Evolutionary conservation across 495 filamentous ascomycete genomes (phyloP).

Genomic region (Penicillium steckii): DNA sequence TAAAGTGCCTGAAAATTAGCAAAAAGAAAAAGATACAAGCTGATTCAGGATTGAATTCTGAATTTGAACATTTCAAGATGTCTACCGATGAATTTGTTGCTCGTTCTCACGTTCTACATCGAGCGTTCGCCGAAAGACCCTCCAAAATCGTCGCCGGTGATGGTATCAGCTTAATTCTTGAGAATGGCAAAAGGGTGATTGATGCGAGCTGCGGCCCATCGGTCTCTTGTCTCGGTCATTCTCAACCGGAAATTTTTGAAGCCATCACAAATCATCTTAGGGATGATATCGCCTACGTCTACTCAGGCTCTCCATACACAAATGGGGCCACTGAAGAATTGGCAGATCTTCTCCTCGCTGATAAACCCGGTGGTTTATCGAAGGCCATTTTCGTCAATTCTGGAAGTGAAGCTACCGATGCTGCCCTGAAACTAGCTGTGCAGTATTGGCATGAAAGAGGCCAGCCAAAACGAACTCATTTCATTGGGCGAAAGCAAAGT

Average conservation of each 20-base stretch:
- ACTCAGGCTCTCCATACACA: conserved; percentile 11
- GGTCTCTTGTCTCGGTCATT: conserved; percentile 34
- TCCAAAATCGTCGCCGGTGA: conserved; percentile 17
- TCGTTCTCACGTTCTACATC: conserved; percentile 25
- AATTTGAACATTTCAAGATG: conserved; percentile 6
- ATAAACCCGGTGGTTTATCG: conserved; percentile 25
- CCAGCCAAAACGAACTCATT: conserved; percentile 42
- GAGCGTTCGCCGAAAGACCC: conserved; percentile 19
- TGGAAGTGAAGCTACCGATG: conserved; percentile 57
- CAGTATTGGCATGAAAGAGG: conserved; percentile 35
- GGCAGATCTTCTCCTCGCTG: conserved; percentile 20
- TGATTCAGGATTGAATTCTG: too few species aligned
- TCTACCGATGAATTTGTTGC: conserved; percentile 10
- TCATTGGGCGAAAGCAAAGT: conserved; percentile 58
- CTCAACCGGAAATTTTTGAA: conserved; percentile 10
- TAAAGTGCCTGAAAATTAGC: too few species aligned
- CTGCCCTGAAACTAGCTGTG: conserved; percentile 53
- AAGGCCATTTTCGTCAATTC: conserved; percentile 32
- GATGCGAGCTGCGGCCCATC: conserved; percentile 43
- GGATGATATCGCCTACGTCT: conserved; percentile 19
- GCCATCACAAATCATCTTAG: conserved; percentile 13
- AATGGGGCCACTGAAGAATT: conserved; percentile 29
- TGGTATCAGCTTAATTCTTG: conserved; percentile 30
- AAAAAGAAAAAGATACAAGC: too few species aligned
- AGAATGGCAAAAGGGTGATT: conserved; percentile 51